Evolutionary conservation across 306 rosid species (phyloP), one percentile per base, ranked within the genome.

Genomic region (Rosa lucieae): DNA sequence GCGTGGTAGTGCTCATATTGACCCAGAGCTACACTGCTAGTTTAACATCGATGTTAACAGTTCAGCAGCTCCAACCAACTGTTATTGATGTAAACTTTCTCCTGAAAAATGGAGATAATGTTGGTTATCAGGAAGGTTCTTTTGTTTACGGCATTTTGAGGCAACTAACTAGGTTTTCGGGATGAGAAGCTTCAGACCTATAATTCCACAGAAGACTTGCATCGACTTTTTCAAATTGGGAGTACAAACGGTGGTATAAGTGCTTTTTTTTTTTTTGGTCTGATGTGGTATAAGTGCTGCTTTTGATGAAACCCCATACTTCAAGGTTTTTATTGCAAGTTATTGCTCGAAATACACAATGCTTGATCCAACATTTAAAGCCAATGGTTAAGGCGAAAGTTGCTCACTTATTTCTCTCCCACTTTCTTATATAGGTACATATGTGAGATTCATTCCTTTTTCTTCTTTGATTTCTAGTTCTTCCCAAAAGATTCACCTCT

Each of bases 61-160:
- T n/a, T n/a, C n/a, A n/a, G n/a, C n/a, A n/a, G n/a, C n/a, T n/a
- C n/a, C n/a, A n/a, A n/a, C n/a, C n/a, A n/a, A n/a, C n/a, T n/a
- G n/a, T n/a, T n/a, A n/a, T n/a, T n/a, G n/a, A n/a, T n/a, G n/a
- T n/a, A n/a, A n/a, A n/a, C n/a, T n/a, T n/a, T n/a, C n/a, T n/a
- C n/a, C n/a, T n/a, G n/a, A n/a, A n/a, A n/a, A n/a, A n/a, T n/a
- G n/a, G n/a, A n/a, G 12, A 65, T 12, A 37, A 14, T 37, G 70
- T 65, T 65, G 70, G 70, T 46, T 65, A 35, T 35, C 70, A 65
- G 46, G 46, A 65, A 37, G 70, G 70, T 37, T 65, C 70, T 15
- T 35, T 65, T 13, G 44, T 65, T 65, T 65, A 65, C 12, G 70
- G 11, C 10, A 65, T 65, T 32, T 35, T 65, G 9, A 65, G 46